Base-by-base conservation (phyloP, 2,329 filamentous ascomycete species). In the Beauveria bassiana region DNA sequence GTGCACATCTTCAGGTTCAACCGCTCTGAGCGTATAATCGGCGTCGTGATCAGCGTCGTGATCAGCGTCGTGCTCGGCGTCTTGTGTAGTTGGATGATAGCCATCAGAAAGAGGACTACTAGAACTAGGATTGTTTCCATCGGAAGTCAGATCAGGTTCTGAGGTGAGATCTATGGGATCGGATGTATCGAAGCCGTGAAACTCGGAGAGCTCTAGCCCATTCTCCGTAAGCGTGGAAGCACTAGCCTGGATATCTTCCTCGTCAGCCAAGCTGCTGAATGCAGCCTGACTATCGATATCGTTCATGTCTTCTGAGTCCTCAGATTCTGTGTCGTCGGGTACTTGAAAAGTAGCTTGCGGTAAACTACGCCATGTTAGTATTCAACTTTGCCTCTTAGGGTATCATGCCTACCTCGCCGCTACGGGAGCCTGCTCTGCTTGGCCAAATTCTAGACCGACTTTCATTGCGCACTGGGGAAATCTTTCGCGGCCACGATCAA, bases 381-480 rank as follows among this genome's bases (percentile, higher is more conserved):
- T 12, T 24, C 24, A 4, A 46, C 26, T 1, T 8, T 4, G 20
- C 38, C 26, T 20, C 14, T 40, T n/a, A 8, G 20, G 12, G 12
- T 16, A 31, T 3, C 3, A 4, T 40, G 28, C 59, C 16, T 40
- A 61, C 59, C 22, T 58, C 26, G 34, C 3, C 22, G 5, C 5
- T 40, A 28, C 9, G 16, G 34, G 34, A n/a, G 9, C 34, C n/a
- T 22, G 45, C 9, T 34, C 52, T 68, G 72, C 71, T 65, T 61
- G 20, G 59, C 71, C 72, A 51, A 69, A 71, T 24, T 69, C 66
- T 20, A 76, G 64, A 4, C 64, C 63, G 8, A 76, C 70, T 40
- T 71, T 66, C 59, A 80, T 71, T 5, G 66, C 66, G 46, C 73
- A 78, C 2, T 78, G 75, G 3, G 71, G 74, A 52, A 75, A 79